phyloP scores from a whole-genome alignment of 2,329 filamentous ascomycete genomes.

The Berkeleyomyces rouxiae region DNA sequence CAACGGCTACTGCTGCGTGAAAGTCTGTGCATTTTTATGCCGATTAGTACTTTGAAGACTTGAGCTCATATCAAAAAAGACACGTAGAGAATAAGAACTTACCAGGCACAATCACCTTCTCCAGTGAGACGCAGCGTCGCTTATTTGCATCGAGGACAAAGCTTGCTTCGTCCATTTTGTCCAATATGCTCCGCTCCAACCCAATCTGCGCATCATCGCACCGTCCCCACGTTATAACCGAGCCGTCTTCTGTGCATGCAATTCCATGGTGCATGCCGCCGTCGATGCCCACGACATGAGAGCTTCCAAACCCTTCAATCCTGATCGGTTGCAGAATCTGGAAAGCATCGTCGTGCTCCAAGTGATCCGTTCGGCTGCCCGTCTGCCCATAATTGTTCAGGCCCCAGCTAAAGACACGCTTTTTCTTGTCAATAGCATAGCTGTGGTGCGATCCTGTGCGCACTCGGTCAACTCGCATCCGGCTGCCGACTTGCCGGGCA shows the following conservation, averaged over 20 bases:
- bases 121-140: conserved; percentile 6
- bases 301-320: conserved; percentile 27
- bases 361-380: conserved; percentile 38
- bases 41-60: not conserved
- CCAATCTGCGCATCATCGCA: conserved; percentile 24
- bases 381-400: conserved; percentile 57
- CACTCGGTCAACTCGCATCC: conserved; percentile 22
- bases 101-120: conserved; percentile 3
- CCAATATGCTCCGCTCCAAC: not conserved
- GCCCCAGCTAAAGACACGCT: conserved; percentile 53
- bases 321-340: conserved; percentile 5
- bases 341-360: conserved; percentile 35
- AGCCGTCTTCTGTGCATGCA: conserved; percentile 25
- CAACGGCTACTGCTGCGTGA: not conserved
- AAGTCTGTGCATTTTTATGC: not conserved
- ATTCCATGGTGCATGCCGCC: conserved; percentile 51
- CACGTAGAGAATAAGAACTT: not conserved
- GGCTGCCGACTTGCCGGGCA: conserved; percentile 22
- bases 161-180: not conserved
- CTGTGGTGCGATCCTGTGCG: conserved; percentile 49
- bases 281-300: conserved; percentile 38
- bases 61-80: not conserved
- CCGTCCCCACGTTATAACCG: conserved; percentile 30
- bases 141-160: conserved; percentile 4
- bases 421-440: conserved; percentile 48